phyloP scores from a whole-genome alignment of 1,139 yeast genomes.

The Pichia sp. region DNA sequence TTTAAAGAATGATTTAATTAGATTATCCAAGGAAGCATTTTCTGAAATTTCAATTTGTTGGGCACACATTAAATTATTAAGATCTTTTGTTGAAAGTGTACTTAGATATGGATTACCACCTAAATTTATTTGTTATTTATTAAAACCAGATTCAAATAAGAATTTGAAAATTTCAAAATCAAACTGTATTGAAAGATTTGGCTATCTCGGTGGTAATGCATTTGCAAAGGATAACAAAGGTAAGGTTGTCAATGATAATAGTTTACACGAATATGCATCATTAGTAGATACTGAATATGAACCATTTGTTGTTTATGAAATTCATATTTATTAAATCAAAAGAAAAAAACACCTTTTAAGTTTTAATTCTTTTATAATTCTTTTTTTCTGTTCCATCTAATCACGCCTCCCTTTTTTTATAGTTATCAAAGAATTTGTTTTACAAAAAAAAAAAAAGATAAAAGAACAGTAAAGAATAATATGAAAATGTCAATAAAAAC shows the following conservation, averaged over 20 bases:
- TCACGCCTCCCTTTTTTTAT: background rate
- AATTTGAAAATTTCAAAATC: slow-evolving; percentile 53
- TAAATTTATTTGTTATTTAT: slow-evolving; percentile 62
- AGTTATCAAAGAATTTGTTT: background rate
- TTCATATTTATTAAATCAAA: slow-evolving; percentile 31
- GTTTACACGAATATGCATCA: slow-evolving; percentile 77
- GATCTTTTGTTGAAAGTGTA: slow-evolving; percentile 58
- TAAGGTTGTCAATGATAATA: slow-evolving; percentile 48
- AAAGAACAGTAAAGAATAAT: background rate
- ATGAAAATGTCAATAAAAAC: too few relatives aligned
- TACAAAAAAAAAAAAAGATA: background rate
- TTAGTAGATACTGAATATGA: slow-evolving; percentile 92
- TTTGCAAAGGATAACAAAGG: slow-evolving; percentile 59
- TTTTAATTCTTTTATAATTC: background rate
- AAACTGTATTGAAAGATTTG: slow-evolving; percentile 66
- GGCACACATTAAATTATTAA: slow-evolving; percentile 73
- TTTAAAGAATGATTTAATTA: slow-evolving; percentile 68
- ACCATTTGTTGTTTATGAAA: slow-evolving; percentile 81
- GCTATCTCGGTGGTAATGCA: slow-evolving; percentile 88
- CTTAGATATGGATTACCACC: slow-evolving; percentile 96
- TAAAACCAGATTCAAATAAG: slow-evolving; percentile 41
- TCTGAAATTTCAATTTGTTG: slow-evolving; percentile 77
- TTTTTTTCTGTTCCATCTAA: background rate
- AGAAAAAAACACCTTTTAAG: background rate
- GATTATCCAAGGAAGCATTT: slow-evolving; percentile 82